Base-by-base conservation (phyloP, 2,329 filamentous ascomycete genomes). In the Trichoderma hamatum region DNA sequence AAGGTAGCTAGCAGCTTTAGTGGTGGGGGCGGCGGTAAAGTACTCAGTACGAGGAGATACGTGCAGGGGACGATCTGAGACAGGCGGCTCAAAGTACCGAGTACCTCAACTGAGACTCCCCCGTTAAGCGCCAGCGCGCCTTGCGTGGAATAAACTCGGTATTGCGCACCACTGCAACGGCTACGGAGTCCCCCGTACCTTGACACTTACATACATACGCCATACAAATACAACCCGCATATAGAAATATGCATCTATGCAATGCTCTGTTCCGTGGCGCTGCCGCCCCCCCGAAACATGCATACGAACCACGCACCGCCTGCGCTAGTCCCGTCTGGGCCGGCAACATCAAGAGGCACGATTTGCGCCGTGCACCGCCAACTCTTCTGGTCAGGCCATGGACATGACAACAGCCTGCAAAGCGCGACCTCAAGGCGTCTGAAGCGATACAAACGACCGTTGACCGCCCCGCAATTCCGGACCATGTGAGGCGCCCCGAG, bases 401-500 rank as follows among this genome's bases (percentile, higher is more conserved):
- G 59, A 49, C 49, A 68, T 43, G 58, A 36, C 58, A 55, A 34
- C 58, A 30, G 66, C 66, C 49, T 55, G 59, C 66, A 59, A 62
- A 51, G 28, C 66, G 59, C 49, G 59, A 63, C 60, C n/a, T 56
- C 59, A 60, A 30, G 51, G 58, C 66, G 49, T 56, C 49, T 62
- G 39, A 62, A 43, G 32, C 58, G 34, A 62, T 39, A 61, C 55
- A 43, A 52, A 62, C 24, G 36, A 63, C 59, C 39, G 51, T 60
- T 68, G 66, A 51, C 59, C 58, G 66, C 66, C 28, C 49, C 34
- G 55, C 49, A 28, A 14, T 30, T 19, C 32, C 49, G 36, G 58
- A 56, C 68, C 63, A 70, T 70, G 63, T 67, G 71, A 70, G 58
- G 49, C 32, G 66, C 49, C 58, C 55, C 59, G 24, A 70, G 39